These are phyloP conservation scores for Alternaria burnsii DNA, from an alignment of 2,329 filamentous ascomycete genomes.

Conservation along the genomic window DNA sequence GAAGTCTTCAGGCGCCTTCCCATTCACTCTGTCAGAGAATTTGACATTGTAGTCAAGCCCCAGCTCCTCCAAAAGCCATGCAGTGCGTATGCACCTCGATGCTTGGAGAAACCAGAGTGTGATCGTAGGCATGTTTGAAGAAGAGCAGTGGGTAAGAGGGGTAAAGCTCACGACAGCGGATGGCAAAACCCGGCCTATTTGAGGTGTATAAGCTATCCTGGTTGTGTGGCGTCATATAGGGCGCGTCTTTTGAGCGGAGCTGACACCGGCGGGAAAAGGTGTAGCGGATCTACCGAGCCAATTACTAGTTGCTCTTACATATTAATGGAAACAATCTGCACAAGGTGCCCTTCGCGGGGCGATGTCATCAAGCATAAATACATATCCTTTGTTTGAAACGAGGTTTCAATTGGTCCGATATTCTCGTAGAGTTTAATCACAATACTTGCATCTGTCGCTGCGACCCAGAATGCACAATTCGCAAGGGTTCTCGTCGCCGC, in stretches of 20 bases:
- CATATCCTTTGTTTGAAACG: no score
- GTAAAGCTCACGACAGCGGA: background rate
- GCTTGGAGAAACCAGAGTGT: slow-evolving; percentile 60
- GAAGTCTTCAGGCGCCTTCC: slow-evolving; percentile 52
- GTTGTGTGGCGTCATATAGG: background rate
- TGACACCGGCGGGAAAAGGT: background rate
- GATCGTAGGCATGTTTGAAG: slow-evolving; percentile 30
- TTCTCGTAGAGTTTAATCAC: no score
- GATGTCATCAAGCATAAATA: no score
- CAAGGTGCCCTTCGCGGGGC: no score
- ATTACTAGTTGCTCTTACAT: background rate
- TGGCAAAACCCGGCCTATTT: background rate
- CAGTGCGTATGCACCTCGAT: slow-evolving; percentile 56
- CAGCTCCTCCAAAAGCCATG: slow-evolving; percentile 59
- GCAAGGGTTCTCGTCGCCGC: no score
- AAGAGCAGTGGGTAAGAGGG: background rate
- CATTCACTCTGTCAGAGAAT: background rate
- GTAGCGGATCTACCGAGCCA: background rate
- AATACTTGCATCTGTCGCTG: no score
- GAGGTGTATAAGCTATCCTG: background rate
- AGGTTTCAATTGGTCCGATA: no score
- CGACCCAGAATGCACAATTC: no score
- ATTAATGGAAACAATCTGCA: background rate
- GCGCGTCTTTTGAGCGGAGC: background rate
- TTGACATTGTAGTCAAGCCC: slow-evolving; percentile 15